Percentiles rank a stretch among this genome's conserved stretches.
Evolutionary conservation across 768 basidiomycete genomes (phyloP).

Genomic region (Hygrophoropsis aurantiaca): DNA sequence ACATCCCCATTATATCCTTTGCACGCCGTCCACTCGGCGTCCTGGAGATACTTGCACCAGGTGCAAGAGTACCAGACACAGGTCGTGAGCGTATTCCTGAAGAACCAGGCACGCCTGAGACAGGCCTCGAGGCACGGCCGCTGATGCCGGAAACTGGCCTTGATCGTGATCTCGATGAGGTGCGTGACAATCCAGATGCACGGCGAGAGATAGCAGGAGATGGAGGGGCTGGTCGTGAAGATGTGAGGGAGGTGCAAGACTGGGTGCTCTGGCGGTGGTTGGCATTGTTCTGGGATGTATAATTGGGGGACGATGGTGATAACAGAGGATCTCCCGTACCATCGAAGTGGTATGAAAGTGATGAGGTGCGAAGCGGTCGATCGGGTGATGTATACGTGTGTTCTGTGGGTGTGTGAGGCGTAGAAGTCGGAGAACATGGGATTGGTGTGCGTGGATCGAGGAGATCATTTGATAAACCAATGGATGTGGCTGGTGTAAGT

Average conservation of each 20-base stretch:
- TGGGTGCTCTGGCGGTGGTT: slow-evolving; percentile 21
- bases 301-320: slow-evolving; percentile 1
- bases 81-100: slow-evolving; percentile 8
- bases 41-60: slow-evolving; percentile 7
- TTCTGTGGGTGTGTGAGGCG: slow-evolving; percentile 34
- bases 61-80: slow-evolving; percentile 8
- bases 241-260: slow-evolving; percentile 35
- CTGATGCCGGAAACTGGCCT: slow-evolving; percentile 21
- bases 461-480: neutral
- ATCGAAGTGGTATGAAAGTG: neutral
- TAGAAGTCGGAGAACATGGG: slow-evolving; percentile 35
- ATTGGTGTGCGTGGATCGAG: slow-evolving; percentile 37
- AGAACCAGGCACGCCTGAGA: slow-evolving; percentile 7
- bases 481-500: neutral
- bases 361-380: neutral
- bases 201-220: slow-evolving; percentile 54
- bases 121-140: slow-evolving; percentile 16
- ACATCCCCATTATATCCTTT: slow-evolving; percentile 13
- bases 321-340: slow-evolving; percentile 3
- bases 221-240: slow-evolving; percentile 59
- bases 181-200: slow-evolving; percentile 30
- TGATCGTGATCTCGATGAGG: slow-evolving; percentile 18
- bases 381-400: slow-evolving; percentile 39
- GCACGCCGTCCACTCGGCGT: slow-evolving; percentile 17
- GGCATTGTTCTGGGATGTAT: neutral